phyloP scores from a whole-genome alignment of 208 protist species.

The Leishmania braziliensis region DNA sequence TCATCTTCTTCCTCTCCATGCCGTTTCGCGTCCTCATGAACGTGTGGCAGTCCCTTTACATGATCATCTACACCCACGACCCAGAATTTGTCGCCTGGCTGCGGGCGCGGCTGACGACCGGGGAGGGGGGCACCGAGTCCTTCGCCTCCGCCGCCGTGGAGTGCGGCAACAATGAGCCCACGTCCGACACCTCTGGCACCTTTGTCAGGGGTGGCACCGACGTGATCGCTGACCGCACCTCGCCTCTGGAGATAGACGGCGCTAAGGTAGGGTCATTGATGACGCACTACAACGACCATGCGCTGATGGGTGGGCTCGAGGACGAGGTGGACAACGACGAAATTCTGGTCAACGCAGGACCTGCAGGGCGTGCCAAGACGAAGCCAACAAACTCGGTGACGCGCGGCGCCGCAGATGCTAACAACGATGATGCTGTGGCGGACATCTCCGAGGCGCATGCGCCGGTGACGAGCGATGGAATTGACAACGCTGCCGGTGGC shows the following conservation, averaged over 20 bases:
- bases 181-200: background rate
- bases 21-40: slow-evolving; percentile 79
- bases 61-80: slow-evolving; percentile 83
- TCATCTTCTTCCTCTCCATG: slow-evolving; percentile 83
- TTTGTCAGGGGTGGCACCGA: background rate
- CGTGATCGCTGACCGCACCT: background rate
- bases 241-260: background rate
- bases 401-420: background rate
- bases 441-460: background rate
- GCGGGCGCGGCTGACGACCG: slow-evolving; percentile 16
- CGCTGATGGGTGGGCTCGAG: background rate
- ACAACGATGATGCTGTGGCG: background rate
- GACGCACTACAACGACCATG: background rate
- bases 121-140: background rate
- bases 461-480: background rate
- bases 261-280: background rate
- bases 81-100: slow-evolving; percentile 55
- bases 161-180: background rate
- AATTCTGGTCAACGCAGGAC: background rate
- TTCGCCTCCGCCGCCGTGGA: background rate
- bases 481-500: background rate
- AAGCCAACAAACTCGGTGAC: background rate
- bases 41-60: slow-evolving; percentile 81
- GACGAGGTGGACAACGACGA: background rate
- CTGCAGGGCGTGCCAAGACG: background rate